phyloP scores from a whole-genome alignment of 139 green algal genomes.

The Chloropicon primus region DNA sequence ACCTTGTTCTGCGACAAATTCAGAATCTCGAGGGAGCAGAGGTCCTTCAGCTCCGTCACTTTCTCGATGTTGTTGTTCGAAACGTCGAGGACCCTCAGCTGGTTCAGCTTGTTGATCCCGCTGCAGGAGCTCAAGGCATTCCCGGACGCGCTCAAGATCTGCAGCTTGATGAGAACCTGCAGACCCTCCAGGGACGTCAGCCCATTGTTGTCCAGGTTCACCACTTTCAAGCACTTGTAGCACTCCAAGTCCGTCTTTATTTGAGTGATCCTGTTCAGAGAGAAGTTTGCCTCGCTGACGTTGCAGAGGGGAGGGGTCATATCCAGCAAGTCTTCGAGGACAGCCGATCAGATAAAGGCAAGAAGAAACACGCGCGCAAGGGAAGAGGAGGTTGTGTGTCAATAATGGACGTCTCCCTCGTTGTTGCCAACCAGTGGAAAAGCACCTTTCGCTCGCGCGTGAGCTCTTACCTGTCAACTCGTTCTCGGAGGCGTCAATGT shows the following conservation, averaged over 20 bases:
- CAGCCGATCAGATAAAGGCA: background rate
- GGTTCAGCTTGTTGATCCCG: constrained; percentile 20
- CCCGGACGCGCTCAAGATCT: background rate
- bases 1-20: constrained; percentile 19
- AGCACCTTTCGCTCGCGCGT: background rate
- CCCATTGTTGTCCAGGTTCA: background rate
- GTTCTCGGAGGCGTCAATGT: constrained; percentile 34
- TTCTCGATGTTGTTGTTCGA: constrained; percentile 23
- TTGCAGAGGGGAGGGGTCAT: constrained; percentile 13
- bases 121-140: constrained; percentile 2
- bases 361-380: no score
- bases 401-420: no score
- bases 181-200: background rate
- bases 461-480: constrained; percentile 21
- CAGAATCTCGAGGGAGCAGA: constrained; percentile 15
- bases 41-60: background rate
- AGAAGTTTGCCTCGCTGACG: constrained; percentile 32
- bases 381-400: no score
- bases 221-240: background rate
- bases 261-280: constrained; percentile 19
- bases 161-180: background rate
- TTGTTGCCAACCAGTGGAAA: no score
- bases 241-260: background rate
- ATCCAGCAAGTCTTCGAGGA: constrained; percentile 12
- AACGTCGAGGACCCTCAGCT: constrained; percentile 19